phyloP scores from a whole-genome alignment of 176 grass and related monocot genomes.

The Coix lacrymajobi region DNA sequence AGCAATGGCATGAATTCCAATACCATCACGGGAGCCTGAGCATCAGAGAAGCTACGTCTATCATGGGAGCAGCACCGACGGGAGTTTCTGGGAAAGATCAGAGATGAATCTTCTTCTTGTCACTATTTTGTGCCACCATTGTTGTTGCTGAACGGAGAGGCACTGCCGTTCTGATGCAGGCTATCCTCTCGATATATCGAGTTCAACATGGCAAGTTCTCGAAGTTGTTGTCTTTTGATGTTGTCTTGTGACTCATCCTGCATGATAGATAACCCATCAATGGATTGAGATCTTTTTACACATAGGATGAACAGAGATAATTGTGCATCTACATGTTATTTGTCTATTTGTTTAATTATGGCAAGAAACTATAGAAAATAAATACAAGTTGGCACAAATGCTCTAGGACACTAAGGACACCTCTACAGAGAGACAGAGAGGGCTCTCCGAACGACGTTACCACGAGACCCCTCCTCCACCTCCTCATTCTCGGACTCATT shows the following conservation, averaged over 20 bases:
- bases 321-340: background rate
- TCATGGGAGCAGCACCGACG: slow-evolving; percentile 17
- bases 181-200: slow-evolving; percentile 58
- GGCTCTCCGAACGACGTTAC: background rate
- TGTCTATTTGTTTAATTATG: background rate
- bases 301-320: background rate
- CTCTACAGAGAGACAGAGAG: too few relatives aligned
- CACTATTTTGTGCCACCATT: slow-evolving; percentile 54
- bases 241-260: slow-evolving; percentile 77
- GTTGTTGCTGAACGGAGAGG: slow-evolving; percentile 46
- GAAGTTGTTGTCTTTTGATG: slow-evolving; percentile 73
- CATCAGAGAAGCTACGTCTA: slow-evolving; percentile 27
- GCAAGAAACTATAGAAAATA: background rate
- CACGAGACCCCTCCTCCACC: background rate
- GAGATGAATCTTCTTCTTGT: background rate
- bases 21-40: slow-evolving; percentile 20
- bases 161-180: slow-evolving; percentile 36
- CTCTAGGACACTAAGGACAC: background rate
- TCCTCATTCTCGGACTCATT: background rate
- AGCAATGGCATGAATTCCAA: slow-evolving; percentile 15
- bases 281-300: background rate
- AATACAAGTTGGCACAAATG: background rate
- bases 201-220: slow-evolving; percentile 71
- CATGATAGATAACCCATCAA: slow-evolving; percentile 15
- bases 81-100: slow-evolving; percentile 4